Evolutionary conservation across 352 stramenopile species (phyloP).

Genomic region (Phytophthora sp.): DNA sequence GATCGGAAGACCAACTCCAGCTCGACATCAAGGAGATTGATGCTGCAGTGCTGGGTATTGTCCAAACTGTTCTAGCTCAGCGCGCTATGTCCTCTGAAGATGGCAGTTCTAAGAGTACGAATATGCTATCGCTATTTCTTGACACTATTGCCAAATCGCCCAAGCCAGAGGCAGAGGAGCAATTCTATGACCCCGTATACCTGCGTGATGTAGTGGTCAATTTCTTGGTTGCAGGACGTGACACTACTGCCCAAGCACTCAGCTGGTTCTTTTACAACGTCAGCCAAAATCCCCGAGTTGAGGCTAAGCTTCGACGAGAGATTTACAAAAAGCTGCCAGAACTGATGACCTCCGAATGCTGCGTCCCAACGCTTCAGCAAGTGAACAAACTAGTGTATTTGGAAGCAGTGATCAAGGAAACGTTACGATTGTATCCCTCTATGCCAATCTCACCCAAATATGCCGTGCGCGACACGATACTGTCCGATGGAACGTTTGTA

Average conservation of each 20-base stretch:
- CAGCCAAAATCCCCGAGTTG: slow-evolving; percentile 53
- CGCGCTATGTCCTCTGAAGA: slow-evolving; percentile 7
- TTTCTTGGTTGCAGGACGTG: slow-evolving; percentile 79
- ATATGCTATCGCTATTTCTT: slow-evolving; percentile 42
- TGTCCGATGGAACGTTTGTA: slow-evolving; percentile 66
- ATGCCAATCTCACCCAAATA: slow-evolving; percentile 56
- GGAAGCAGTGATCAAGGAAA: slow-evolving; percentile 59
- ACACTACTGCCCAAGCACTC: slow-evolving; percentile 79
- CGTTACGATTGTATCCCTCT: slow-evolving; percentile 60
- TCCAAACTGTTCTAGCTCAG: slow-evolving; percentile 35
- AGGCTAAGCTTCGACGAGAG: slow-evolving; percentile 51
- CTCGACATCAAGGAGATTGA: slow-evolving; percentile 51
- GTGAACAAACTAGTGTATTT: slow-evolving; percentile 53
- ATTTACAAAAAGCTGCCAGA: slow-evolving; percentile 41
- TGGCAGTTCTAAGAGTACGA: not conserved
- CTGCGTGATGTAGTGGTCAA: slow-evolving; percentile 84
- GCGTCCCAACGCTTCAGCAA: slow-evolving; percentile 18
- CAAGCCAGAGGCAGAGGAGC: not conserved
- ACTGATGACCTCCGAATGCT: slow-evolving; percentile 11
- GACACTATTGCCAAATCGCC: slow-evolving; percentile 34
- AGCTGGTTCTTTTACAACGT: slow-evolving; percentile 78
- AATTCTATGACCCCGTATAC: slow-evolving; percentile 39
- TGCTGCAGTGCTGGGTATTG: slow-evolving; percentile 43
- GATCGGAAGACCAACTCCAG: slow-evolving; percentile 44
- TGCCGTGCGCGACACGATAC: slow-evolving; percentile 44